Evolutionary conservation across 495 filamentous ascomycete genomes (phyloP), one percentile per base, ranked within the genome.

Genomic region (Evernia prunastri): DNA sequence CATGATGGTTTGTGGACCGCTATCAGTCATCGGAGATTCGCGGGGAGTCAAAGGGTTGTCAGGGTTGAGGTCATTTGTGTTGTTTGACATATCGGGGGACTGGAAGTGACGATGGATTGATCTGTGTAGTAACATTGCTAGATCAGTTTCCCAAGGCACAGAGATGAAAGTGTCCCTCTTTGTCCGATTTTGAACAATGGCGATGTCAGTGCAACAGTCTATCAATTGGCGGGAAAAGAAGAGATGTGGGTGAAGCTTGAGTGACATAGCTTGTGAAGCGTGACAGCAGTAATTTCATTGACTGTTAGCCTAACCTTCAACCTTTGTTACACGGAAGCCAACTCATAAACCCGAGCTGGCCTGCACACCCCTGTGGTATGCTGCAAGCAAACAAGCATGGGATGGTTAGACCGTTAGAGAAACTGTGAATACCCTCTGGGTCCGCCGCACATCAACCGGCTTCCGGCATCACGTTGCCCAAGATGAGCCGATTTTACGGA

Each of bases 291-390:
- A 40, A 45, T 59, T 31, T 39, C 43, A 59, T 27, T 59, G 25
- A 45, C 18, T 23, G 51, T 57, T 33, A 63, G 56, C 10, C 27
- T 23, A 12, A 45, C 57, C 61, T 42, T 37, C 27, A 63, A 42
- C n/a, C 45, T 61, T 61, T 63, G 37, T 57, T 53, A 57, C 29
- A 57, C 51, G 61, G 51, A 33, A 31, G 61, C 51, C 61, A 63
- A 39, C 61, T 63, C 61, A 63, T 53, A 57, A 56, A n/a, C 33
- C 7, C 60, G 7, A 45, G 49, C 42, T 40, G 49, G 51, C 51
- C 51, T 63, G 29, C 29, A 31, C 18, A 57, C 39, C 35, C 51
- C 51, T 56, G 18, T 36, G 39, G 49, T 56, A 23, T 23, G 37
- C 51, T 27, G 53, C 18, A 40, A 43, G 29, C 61, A 63, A 57